Base-by-base conservation (phyloP, 1,139 yeast species). In the Kodamaea suecica region DNA sequence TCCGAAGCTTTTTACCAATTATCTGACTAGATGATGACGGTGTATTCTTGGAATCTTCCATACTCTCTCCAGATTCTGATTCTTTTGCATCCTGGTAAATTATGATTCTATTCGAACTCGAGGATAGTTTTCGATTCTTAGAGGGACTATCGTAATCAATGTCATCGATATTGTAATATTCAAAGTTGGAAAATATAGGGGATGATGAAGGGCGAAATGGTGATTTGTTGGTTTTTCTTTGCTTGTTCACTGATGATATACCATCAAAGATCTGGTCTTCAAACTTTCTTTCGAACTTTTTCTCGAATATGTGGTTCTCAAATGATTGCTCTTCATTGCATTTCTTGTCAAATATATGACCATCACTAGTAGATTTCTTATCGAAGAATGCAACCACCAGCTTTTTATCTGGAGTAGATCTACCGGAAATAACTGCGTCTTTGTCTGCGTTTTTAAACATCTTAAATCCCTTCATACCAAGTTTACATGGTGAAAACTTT, bases 71-170 rank as follows among this genome's bases (percentile, higher is more conserved):
- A n/a, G n/a, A n/a, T n/a, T n/a, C n/a, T n/a, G n/a, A n/a, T n/a
- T n/a, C n/a, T 11, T 24, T 11, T 9, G 31, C 19, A 33, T 46
- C 52, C 28, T 46, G 49, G 34, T 43, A 45, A 8, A 46, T 41
- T 15, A 45, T 39, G n/a, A 48, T 41, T 21, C 43, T 38, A 29
- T 41, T 44, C 40, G 34, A 40, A 16, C 45, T 45, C 32, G 49
- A 54, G 3, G 66, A 55, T 17, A 51, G 47, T 38, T 63, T 65
- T 30, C 70, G 43, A 35, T 53, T 56, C 31, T 60, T 61, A 4
- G 69, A 61, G 4, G 72, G 72, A 41, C 66, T 55, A 40, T 63
- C 64, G 26, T 54, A 35, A 14, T 53, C 55, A 51, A 52, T 45
- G 29, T 60, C 63, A 40, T 64, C 70, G 27, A 55, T 44, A 29